Conservation (phyloP, 331 rosid species). For the Dryas integrifolia region DNA sequence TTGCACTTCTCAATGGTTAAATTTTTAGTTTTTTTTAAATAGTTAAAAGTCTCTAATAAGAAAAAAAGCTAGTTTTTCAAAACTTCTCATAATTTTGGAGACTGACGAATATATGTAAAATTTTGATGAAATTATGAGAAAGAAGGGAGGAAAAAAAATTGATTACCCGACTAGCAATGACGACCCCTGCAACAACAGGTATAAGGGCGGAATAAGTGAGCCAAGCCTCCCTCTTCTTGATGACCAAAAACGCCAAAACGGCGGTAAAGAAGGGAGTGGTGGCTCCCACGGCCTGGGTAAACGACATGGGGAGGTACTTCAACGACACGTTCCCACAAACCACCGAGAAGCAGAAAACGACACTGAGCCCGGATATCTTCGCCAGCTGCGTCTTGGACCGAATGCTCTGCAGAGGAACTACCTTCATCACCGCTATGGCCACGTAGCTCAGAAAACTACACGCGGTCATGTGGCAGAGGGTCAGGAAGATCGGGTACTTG, state of each 20-base stretch:
- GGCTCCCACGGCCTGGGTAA: constrained; percentile 26
- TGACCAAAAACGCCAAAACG: constrained; percentile 21
- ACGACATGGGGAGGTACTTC: constrained; percentile 26
- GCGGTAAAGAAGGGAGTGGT: constrained; percentile 29
- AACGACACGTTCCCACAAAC: constrained; percentile 27
- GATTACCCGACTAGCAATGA: constrained; percentile 32
- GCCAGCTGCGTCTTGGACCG: constrained; percentile 18
- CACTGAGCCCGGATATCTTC: constrained; percentile 22
- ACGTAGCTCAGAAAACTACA: constrained; percentile 22
- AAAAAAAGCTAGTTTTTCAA: too few species aligned
- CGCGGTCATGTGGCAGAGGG: constrained; percentile 30
- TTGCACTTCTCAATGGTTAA: too few species aligned
- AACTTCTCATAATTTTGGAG: too few species aligned
- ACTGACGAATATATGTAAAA: too few species aligned
- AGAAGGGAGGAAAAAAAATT: too few species aligned
- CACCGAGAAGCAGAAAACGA: constrained; percentile 29
- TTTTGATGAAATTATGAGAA: too few species aligned
- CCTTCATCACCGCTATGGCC: constrained; percentile 17
- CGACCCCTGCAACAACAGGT: constrained; percentile 26
- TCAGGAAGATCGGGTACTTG: constrained; percentile 27
- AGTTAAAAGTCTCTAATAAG: too few species aligned
- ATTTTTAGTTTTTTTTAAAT: too few species aligned
- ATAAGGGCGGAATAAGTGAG: constrained; percentile 14
- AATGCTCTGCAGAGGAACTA: constrained; percentile 19
- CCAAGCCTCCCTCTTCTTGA: constrained; percentile 24